These are phyloP conservation scores for Kuraishia piskuri DNA, from an alignment of 805 yeast genomes.

Conservation along the genomic window DNA sequence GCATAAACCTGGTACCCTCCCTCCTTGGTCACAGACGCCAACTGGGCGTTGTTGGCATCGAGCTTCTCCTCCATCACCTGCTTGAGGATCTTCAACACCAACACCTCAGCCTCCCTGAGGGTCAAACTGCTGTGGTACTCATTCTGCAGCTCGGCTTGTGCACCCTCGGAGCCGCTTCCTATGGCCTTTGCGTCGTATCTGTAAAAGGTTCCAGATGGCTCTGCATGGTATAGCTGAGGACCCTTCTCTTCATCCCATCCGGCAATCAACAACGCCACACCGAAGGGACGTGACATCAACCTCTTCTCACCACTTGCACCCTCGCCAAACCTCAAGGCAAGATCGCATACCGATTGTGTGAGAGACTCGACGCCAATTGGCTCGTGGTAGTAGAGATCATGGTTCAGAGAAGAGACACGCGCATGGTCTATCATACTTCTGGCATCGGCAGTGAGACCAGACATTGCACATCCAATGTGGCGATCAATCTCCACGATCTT, in stretches of 20 bases:
- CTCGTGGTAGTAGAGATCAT: constrained; percentile 85
- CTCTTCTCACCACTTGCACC: constrained; percentile 95
- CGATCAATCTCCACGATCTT: constrained; percentile 90
- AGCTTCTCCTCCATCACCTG: constrained; percentile 99
- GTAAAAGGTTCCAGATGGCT: constrained; percentile 97
- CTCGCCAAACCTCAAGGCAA: constrained; percentile 94
- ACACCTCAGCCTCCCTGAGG: constrained; percentile 83
- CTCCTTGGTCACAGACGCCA: constrained; percentile 84
- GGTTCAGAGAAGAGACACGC: constrained; percentile 80
- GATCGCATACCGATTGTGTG: constrained; percentile 94
- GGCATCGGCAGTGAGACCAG: constrained; percentile 98
- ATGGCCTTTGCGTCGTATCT: constrained; percentile 98
- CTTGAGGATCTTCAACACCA: constrained; percentile 81
- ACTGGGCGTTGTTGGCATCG: constrained; percentile 90
- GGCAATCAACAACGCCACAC: constrained; percentile 93
- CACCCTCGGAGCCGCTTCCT: constrained; percentile 98
- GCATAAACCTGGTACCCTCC: constrained; percentile 80
- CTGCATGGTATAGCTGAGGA: constrained; percentile 96
- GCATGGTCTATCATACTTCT: constrained; percentile 98
- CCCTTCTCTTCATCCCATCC: constrained; percentile 92
- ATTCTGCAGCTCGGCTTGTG: constrained; percentile 94
- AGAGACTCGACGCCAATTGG: constrained; percentile 85
- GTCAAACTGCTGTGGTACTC: constrained; percentile 93
- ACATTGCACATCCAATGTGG: constrained; percentile 98
- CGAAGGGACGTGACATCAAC: constrained; percentile 96